Evolutionary conservation across 2,329 filamentous ascomycete species (phyloP).

Genomic region (Pseudogymnoascus sp.): DNA sequence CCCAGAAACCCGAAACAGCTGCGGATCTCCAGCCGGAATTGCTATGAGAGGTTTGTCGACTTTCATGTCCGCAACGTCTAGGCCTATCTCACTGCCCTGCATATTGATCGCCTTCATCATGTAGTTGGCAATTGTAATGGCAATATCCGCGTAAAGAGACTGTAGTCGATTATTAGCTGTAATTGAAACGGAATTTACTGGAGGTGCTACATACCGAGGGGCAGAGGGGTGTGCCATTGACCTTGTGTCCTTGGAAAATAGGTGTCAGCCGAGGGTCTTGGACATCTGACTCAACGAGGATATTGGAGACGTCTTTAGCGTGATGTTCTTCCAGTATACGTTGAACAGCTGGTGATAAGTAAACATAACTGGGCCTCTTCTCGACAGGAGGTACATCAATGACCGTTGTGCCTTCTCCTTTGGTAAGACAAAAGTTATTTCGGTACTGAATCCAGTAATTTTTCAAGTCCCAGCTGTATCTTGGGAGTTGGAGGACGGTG

Average conservation of each 20-base stretch:
- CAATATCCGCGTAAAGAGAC: slow-evolving; percentile 51
- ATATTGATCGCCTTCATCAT: slow-evolving; percentile 35
- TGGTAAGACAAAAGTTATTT: slow-evolving; percentile 53
- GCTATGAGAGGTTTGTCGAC: slow-evolving; percentile 45
- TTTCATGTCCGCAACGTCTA: slow-evolving; percentile 46
- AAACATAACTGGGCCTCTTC: slow-evolving; percentile 35
- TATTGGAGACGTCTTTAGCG: slow-evolving; percentile 39
- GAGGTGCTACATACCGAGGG: slow-evolving; percentile 17
- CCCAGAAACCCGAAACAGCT: slow-evolving; percentile 42
- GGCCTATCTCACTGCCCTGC: slow-evolving; percentile 17
- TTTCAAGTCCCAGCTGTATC: slow-evolving; percentile 54
- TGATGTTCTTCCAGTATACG: slow-evolving; percentile 43
- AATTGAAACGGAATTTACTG: too few relatives aligned
- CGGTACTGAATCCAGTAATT: slow-evolving; percentile 38
- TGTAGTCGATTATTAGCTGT: background rate
- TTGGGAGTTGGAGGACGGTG: slow-evolving; percentile 45
- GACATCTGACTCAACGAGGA: slow-evolving; percentile 44
- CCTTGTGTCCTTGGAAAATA: slow-evolving; percentile 46
- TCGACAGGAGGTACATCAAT: slow-evolving; percentile 30
- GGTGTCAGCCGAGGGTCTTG: slow-evolving; percentile 19
- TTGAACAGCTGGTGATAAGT: slow-evolving; percentile 38
- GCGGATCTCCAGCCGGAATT: slow-evolving; percentile 25
- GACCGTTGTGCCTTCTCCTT: slow-evolving; percentile 42
- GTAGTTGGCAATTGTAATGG: slow-evolving; percentile 47
- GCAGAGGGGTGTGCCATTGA: slow-evolving; percentile 47